Evolutionary conservation across 306 rosid species (phyloP), one percentile per base, ranked within the genome.

Genomic region (Inga oerstediana): DNA sequence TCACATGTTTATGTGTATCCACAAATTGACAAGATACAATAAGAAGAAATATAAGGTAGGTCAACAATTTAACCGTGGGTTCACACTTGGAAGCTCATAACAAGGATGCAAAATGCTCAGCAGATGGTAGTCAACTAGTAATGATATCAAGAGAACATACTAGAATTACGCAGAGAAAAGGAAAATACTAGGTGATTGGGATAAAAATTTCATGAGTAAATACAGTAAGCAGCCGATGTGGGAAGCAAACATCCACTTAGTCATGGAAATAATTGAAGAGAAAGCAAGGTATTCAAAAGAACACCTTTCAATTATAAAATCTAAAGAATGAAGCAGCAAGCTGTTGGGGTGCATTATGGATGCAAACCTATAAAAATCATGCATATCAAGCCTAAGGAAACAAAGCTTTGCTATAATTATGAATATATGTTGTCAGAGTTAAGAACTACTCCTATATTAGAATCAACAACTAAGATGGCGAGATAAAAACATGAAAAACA

Each of bases 361-460:
- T 59, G 34, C 66, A 61, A 61, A 24, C 35, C 67, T 61, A 61
- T 61, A 11, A 61, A 27, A 62, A 62, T 62, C 19, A 62, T 61
- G 67, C 69, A 81, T 51, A 65, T 65, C 77, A 84, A 68, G 39
- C 49, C 43, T 76, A 74, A 77, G 77, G 72, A 34, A 37, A 41
- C 65, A 52, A 71, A 51, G 35, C 49, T 75, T 51, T 69, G 59
- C 41, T 76, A 75, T 43, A 20, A 56, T 19, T 56, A 56, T 56
- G 73, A 24, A 71, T 39, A 52, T 52, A 27, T 32, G 77, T 62
- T 61, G 72, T 43, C 69, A 54, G 8, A 52, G 48, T 49, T 72
- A 64, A 68, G 81, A 56, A 39, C 43, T 39, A 39, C 43, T 39
- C 65, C 45, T 35, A 80, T 24, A 76, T 41, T 64, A 74, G 34